Evolutionary conservation across 768 basidiomycete genomes (phyloP).

Genomic region (Trametes cingulata): DNA sequence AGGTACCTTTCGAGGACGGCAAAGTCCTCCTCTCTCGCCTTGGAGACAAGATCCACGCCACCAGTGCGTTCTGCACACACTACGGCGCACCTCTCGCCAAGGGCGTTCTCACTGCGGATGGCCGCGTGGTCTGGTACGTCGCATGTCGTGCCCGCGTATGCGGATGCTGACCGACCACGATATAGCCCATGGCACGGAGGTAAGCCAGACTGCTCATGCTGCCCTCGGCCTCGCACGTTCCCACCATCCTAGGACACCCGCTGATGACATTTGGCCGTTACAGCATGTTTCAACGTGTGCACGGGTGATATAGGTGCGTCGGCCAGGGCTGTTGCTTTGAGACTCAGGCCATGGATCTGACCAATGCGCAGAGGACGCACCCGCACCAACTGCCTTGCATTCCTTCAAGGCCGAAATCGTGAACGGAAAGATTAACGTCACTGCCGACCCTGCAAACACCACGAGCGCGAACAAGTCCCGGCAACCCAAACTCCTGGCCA

Average conservation of each 20-base stretch:
- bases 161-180: background rate
- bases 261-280: background rate
- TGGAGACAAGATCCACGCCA: slow-evolving; percentile 75
- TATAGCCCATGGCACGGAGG: slow-evolving; percentile 86
- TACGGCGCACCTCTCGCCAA: slow-evolving; percentile 88
- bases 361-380: slow-evolving; percentile 71
- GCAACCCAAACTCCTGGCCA: slow-evolving; percentile 54
- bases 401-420: slow-evolving; percentile 68
- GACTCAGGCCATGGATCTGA: no score
- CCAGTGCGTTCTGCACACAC: slow-evolving; percentile 86
- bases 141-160: background rate
- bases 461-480: slow-evolving; percentile 68
- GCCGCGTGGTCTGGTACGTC: slow-evolving; percentile 74
- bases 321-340: no score
- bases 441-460: slow-evolving; percentile 63
- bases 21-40: slow-evolving; percentile 79
- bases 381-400: slow-evolving; percentile 78
- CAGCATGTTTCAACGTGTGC: slow-evolving; percentile 87
- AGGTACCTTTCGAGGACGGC: slow-evolving; percentile 77
- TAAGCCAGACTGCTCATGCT: slow-evolving; percentile 30
- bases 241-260: background rate
- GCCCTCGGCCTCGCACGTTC: background rate
- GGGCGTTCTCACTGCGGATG: slow-evolving; percentile 78
- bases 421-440: slow-evolving; percentile 77
- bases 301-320: slow-evolving; percentile 75